phyloP scores from a whole-genome alignment of 2,329 filamentous ascomycete genomes.

The Curvularia sp. region DNA sequence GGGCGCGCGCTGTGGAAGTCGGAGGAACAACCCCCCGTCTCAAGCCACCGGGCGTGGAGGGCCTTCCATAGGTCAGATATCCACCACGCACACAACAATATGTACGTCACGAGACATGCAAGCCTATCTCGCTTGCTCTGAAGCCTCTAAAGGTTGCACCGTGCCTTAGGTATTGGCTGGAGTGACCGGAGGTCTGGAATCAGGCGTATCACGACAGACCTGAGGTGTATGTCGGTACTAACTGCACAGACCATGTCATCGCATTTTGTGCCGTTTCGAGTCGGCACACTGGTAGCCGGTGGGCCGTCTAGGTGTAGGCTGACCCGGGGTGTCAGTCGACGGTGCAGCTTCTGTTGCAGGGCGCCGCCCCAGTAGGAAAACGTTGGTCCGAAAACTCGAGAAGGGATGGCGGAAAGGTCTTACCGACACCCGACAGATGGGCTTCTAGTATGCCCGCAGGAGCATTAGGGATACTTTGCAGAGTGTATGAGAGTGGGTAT shows the following conservation, averaged over 20 bases:
- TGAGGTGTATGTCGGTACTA: neutral
- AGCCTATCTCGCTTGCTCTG: neutral
- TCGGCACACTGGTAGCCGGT: neutral
- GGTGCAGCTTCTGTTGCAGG: neutral
- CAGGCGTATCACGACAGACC: neutral
- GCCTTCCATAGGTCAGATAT: neutral
- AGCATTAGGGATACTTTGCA: neutral
- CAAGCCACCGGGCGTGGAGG: neutral
- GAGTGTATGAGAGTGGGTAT: neutral
- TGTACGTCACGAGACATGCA: neutral
- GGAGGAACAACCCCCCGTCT: neutral
- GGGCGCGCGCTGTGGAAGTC: neutral
- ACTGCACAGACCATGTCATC: neutral
- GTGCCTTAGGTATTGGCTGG: neutral
- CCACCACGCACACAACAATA: neutral
- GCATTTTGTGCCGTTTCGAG: neutral
- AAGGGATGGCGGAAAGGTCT: neutral
- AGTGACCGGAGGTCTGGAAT: neutral
- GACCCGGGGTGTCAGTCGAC: neutral
- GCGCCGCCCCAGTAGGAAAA: neutral
- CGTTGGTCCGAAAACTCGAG: neutral
- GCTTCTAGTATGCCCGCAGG: neutral
- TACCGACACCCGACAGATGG: neutral
- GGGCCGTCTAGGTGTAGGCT: neutral
- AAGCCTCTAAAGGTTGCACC: neutral